phyloP scores from a whole-genome alignment of 768 basidiomycete genomes.

The Auricularia sp. region DNA sequence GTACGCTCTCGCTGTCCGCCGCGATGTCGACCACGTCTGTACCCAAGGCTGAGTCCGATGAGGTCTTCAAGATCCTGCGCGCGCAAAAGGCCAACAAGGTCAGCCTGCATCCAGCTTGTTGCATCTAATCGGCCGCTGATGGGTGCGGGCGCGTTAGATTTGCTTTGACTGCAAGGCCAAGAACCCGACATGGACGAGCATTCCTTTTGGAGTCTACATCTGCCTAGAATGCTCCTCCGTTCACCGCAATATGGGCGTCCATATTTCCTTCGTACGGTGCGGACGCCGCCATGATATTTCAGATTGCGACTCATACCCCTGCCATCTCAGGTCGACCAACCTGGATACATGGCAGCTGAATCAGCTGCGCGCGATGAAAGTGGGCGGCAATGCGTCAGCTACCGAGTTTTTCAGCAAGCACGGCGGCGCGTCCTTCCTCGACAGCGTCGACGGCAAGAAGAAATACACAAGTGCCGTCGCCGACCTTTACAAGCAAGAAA shows the following conservation, averaged over 20 bases:
- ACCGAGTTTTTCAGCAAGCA: conserved; percentile 85
- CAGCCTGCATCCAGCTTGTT: conserved; percentile 8
- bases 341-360: conserved; percentile 87
- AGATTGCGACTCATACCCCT: conserved; percentile 2
- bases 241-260: conserved; percentile 95
- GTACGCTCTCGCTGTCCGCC: too few relatives aligned
- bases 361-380: conserved; percentile 93
- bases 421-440: conserved; percentile 61
- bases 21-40: not conserved
- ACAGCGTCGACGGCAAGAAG: conserved; percentile 70
- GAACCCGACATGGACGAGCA: conserved; percentile 96
- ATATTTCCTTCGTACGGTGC: conserved; percentile 93
- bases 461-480: conserved; percentile 81
- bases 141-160: conserved; percentile 30
- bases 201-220: conserved; percentile 94
- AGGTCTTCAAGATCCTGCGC: conserved; percentile 73
- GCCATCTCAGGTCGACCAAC: conserved; percentile 70
- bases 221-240: conserved; percentile 93
- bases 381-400: conserved; percentile 82
- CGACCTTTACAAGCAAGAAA: conserved; percentile 86
- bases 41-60: conserved; percentile 71
- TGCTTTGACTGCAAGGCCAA: conserved; percentile 95
- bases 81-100: conserved; percentile 86
- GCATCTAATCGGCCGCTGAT: conserved; percentile 3
- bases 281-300: conserved; percentile 15